A percentile compares a stretch with the other conserved stretches of the same genome.
These are phyloP conservation scores for Dryas drummondii DNA, from an alignment of 306 rosid species.

Conservation along the genomic window DNA sequence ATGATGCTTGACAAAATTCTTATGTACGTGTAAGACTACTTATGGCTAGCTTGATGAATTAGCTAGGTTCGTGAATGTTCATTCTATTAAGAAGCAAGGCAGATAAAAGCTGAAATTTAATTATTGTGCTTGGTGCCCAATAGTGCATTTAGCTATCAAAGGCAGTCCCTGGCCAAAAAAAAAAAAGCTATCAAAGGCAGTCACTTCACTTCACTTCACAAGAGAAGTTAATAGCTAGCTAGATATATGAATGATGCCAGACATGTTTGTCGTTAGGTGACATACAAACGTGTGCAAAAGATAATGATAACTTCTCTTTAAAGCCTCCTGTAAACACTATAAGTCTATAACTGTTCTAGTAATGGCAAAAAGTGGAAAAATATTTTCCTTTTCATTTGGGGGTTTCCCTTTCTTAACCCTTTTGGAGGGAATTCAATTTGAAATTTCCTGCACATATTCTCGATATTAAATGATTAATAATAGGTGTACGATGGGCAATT, in stretches of 20 bases:
- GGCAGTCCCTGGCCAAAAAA: not conserved
- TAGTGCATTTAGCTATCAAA: not conserved
- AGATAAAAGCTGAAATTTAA: not conserved
- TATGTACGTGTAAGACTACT: not conserved
- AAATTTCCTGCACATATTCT: too few species aligned
- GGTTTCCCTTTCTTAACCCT: too few species aligned
- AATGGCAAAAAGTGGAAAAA: too few species aligned
- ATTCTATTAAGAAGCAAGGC: not conserved
- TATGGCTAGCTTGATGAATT: not conserved
- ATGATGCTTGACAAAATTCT: not conserved
- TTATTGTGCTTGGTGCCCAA: not conserved
- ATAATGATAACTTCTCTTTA: slow-evolving; percentile 45
- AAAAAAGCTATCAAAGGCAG: not conserved
- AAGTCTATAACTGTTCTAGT: slow-evolving; percentile 10
- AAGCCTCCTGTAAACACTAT: slow-evolving; percentile 18
- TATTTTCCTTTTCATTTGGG: too few species aligned
- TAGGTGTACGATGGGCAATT: too few species aligned
- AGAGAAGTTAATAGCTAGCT: not conserved
- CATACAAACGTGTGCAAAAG: slow-evolving; percentile 41
- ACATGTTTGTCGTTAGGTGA: slow-evolving; percentile 61
- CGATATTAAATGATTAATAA: too few species aligned
- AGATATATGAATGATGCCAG: slow-evolving; percentile 33
- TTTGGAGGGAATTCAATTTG: too few species aligned
- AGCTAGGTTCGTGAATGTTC: slow-evolving; percentile 5
- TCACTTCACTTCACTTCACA: not conserved